phyloP scores from a whole-genome alignment of 495 filamentous ascomycete genomes.

The Venustampulla echinocandica region DNA sequence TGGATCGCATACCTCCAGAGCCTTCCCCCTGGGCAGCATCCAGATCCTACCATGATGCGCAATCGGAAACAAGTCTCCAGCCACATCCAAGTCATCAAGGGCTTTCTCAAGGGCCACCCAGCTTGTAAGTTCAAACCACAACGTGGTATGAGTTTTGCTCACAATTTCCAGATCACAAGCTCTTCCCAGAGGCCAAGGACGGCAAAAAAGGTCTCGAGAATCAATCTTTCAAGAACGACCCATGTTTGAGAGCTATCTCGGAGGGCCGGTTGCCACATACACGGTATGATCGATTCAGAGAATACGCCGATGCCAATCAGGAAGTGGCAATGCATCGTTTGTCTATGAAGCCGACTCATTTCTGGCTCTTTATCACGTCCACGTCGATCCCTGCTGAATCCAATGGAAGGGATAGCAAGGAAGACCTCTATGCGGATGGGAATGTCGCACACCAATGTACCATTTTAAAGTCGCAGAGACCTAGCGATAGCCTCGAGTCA shows the following conservation, averaged over 20 bases:
- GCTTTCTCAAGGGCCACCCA: conserved; percentile 57
- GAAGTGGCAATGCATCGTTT: conserved; percentile 14
- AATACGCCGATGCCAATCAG: conserved; percentile 38
- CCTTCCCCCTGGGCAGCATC: conserved; percentile 27
- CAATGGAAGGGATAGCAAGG: conserved; percentile 25
- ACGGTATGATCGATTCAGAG: conserved; percentile 32
- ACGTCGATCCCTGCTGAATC: background rate
- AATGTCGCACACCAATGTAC: conserved; percentile 32
- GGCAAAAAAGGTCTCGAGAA: conserved; percentile 34
- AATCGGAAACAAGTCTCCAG: conserved; percentile 88
- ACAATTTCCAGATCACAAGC: conserved; percentile 25
- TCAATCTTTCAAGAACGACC: conserved; percentile 46
- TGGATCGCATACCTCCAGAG: conserved; percentile 40
- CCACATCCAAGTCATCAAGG: conserved; percentile 94
- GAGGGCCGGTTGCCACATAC: conserved; percentile 39
- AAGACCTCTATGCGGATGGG: conserved; percentile 27
- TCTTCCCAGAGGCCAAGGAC: conserved; percentile 18
- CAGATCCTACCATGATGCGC: conserved; percentile 42
- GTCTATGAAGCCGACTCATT: conserved; percentile 27
- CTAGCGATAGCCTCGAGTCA: conserved; percentile 7
- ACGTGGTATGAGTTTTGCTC: conserved; percentile 21
- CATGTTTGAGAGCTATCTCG: conserved; percentile 42
- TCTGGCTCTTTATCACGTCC: conserved; percentile 17
- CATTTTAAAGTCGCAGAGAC: conserved; percentile 24
- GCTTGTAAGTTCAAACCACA: conserved; percentile 32